phyloP scores from a whole-genome alignment of 1,284 basidiomycete genomes.

The Heterobasidion irregulare region DNA sequence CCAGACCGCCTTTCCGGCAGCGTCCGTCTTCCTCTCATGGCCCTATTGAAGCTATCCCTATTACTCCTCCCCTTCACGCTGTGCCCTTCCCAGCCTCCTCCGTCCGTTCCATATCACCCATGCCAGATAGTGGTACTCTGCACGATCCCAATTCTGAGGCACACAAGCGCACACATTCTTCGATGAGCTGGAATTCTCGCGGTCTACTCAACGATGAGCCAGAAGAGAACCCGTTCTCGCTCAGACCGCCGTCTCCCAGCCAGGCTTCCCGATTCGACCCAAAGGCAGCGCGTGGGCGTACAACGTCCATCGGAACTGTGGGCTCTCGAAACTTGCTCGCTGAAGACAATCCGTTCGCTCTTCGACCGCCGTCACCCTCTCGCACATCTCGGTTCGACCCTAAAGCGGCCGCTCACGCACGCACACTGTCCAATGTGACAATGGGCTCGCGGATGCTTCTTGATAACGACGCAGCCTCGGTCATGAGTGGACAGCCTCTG shows the following conservation, averaged over 20 bases:
- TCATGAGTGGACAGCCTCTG: constrained; percentile 13
- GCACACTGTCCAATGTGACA: constrained; percentile 60
- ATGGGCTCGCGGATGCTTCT: constrained; percentile 54
- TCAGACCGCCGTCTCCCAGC: constrained; percentile 23
- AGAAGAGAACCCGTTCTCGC: constrained; percentile 12
- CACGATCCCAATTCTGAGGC: constrained; percentile 15
- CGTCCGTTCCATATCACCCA: constrained; percentile 43
- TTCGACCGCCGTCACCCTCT: constrained; percentile 48
- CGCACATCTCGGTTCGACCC: constrained; percentile 68
- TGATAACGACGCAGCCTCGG: constrained; percentile 43
- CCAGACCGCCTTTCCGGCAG: constrained; percentile 27
- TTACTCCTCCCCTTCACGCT: constrained; percentile 35
- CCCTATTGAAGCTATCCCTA: constrained; percentile 34
- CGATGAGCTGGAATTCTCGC: constrained; percentile 37
- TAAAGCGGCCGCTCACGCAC: constrained; percentile 45
- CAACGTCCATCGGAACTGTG: constrained; percentile 29
- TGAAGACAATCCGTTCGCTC: constrained; percentile 48
- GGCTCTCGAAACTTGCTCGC: constrained; percentile 14
- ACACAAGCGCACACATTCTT: constrained; percentile 38
- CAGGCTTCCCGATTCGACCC: constrained; percentile 32
- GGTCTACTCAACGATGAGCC: constrained; percentile 27
- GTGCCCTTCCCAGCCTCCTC: constrained; percentile 60
- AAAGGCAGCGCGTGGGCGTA: constrained; percentile 24
- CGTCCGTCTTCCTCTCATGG: constrained; percentile 41
- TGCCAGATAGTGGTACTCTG: constrained; percentile 22